Conservation (phyloP, 768 basidiomycete genomes). For the Kwoniella newhampshirensis region DNA sequence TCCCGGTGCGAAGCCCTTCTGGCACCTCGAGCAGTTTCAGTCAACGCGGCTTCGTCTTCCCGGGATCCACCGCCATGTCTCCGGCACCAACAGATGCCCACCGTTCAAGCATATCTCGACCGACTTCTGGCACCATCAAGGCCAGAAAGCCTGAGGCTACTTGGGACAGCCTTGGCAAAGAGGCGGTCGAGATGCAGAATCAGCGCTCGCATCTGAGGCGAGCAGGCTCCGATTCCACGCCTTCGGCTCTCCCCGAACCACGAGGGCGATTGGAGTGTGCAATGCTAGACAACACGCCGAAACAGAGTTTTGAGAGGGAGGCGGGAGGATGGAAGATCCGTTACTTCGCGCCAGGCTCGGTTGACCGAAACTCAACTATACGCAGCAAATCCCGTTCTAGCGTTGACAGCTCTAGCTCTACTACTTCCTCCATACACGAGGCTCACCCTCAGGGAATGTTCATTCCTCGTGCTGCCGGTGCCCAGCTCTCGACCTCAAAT, state of each 20-base stretch:
- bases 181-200: conserved; percentile 22
- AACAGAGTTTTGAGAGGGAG: conserved; percentile 34
- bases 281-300: conserved; percentile 29
- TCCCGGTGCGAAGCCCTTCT: conserved; percentile 31
- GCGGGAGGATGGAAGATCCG: conserved; percentile 37
- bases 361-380: conserved; percentile 13
- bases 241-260: conserved; percentile 3
- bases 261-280: neutral
- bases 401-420: neutral
- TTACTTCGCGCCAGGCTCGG: conserved; percentile 18
- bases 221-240: neutral
- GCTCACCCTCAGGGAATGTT: conserved; percentile 1
- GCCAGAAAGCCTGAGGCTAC: conserved; percentile 25
- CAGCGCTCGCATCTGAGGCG: conserved; percentile 11
- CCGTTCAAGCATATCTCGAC: conserved; percentile 21
- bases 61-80: conserved; percentile 21
- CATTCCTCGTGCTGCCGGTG: conserved; percentile 3
- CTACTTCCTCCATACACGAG: neutral
- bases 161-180: conserved; percentile 41
- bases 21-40: conserved; percentile 22
- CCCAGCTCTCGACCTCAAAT: conserved; percentile 11
- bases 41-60: conserved; percentile 33
- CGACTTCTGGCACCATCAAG: conserved; percentile 37
- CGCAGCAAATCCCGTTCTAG: conserved; percentile 12
- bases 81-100: conserved; percentile 6